A percentile compares a stretch with the other conserved stretches of the same genome.
These are phyloP conservation scores for Triticum urartu DNA, from an alignment of 176 grass and related monocot species.

Conservation along the genomic window DNA sequence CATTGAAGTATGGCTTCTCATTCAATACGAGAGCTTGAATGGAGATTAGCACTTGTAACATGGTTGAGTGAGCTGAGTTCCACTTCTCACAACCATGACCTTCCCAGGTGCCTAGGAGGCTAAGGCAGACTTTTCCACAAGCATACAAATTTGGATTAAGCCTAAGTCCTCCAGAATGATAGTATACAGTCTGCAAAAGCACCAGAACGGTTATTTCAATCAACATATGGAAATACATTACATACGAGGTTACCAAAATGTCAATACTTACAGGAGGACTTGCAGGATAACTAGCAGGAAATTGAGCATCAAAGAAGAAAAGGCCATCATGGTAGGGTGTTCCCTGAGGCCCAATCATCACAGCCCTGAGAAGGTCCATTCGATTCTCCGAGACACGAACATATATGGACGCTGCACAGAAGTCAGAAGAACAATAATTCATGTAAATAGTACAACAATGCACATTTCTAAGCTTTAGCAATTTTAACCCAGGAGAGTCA, in stretches of 20 bases:
- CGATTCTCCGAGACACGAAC: conserved; percentile 76
- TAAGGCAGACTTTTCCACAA: conserved; percentile 92
- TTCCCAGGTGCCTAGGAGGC: conserved; percentile 78
- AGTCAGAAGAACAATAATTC: background rate
- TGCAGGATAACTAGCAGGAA: conserved; percentile 62
- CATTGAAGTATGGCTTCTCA: conserved; percentile 91
- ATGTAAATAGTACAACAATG: background rate
- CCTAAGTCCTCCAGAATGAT: conserved; percentile 74
- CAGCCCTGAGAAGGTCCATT: conserved; percentile 94
- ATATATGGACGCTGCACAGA: conserved; percentile 63
- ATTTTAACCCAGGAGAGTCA: background rate
- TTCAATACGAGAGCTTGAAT: conserved; percentile 94
- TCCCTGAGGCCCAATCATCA: conserved; percentile 72
- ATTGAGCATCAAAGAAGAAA: conserved; percentile 92
- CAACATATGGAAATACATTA: conserved; percentile 2
- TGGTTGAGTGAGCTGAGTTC: conserved; percentile 73
- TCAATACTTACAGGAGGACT: conserved; percentile 62
- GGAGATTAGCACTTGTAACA: conserved; percentile 88
- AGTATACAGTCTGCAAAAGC: conserved; percentile 60
- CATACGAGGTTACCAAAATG: background rate
- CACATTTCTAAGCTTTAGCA: background rate
- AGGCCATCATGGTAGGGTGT: conserved; percentile 97
- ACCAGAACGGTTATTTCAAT: conserved; percentile 23
- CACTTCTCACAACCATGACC: conserved; percentile 80
- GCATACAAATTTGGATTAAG: conserved; percentile 87